Evolutionary conservation across 2,329 filamentous ascomycete species (phyloP), one percentile per base, ranked within the genome.

Genomic region (Penicillium corylophilum): DNA sequence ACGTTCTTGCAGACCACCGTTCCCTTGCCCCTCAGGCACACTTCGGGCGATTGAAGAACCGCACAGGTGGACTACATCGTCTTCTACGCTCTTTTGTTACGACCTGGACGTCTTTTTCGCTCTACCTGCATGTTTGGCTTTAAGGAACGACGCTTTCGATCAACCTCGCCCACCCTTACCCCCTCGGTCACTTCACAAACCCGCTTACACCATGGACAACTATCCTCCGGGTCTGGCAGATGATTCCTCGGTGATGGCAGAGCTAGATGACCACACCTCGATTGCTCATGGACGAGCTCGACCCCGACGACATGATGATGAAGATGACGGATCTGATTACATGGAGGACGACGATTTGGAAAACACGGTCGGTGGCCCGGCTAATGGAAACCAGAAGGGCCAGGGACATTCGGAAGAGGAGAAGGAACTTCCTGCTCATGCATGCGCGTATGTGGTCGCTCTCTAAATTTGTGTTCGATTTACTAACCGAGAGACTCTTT

Each of bases 371-470:
- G 96, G 91, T 69, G 86, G 89, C 62, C 85, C 90, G 8, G 82
- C 91, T 26, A 90, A 90, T 60, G 89, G 87, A 43, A 79, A 87
- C 70, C 86, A 85, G 63, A 87, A 85, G 58, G 76, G 76, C 60
- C 68, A 73, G 46, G 73, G 71, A 55, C 77, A 79, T 62, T 67
- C 79, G 9, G 89, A 95, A 62, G 90, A 95, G 68, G 89, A 95
- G 64, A 92, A 92, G 67, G 90, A 96, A 72, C 83, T 97, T 48
- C 94, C 94, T 23, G 79, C 89, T 56, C 94, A 99, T 78, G 94
- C 95, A 61, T 99, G 93, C 87, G 90, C 92, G 86, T 95, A 85
- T 76, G 88, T 85, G 49, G 50, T 52, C 10, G 10, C 33, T 22
- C 26, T 2, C 24, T 8, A 10, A 23, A 22, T 20, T 38, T 16